Evolutionary conservation across 2,329 filamentous ascomycete species (phyloP).

Genomic region (Aspergillus novofumigatus): DNA sequence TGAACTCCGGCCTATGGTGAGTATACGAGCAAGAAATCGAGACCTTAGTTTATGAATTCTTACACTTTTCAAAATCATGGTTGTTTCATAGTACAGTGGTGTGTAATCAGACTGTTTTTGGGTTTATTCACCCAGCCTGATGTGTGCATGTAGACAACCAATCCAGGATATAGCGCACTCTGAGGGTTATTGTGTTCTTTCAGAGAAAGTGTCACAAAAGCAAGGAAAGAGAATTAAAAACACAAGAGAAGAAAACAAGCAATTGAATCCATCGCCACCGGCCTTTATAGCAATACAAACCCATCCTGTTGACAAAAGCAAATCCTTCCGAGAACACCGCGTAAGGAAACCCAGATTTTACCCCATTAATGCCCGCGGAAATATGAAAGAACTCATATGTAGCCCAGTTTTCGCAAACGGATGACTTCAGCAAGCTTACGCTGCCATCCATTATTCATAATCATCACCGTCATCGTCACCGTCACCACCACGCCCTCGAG

Average conservation of each 20-base stretch:
- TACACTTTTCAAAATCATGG: background rate
- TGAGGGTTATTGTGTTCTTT: background rate
- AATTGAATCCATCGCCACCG: constrained; percentile 21
- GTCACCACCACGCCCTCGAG: constrained; percentile 30
- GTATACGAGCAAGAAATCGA: background rate
- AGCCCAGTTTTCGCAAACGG: background rate
- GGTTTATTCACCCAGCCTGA: background rate
- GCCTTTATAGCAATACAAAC: constrained; percentile 26
- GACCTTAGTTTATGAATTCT: background rate
- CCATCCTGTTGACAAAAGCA: constrained; percentile 13
- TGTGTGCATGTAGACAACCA: background rate
- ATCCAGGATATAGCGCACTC: background rate
- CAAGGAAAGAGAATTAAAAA: constrained; percentile 11
- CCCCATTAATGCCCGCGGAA: constrained; percentile 16
- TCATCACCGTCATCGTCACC: constrained; percentile 31
- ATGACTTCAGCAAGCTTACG: constrained; percentile 1
- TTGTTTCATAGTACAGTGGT: background rate
- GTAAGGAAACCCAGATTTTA: constrained; percentile 17
- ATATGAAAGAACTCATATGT: constrained; percentile 8
- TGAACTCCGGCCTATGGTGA: background rate
- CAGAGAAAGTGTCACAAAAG: constrained; percentile 34
- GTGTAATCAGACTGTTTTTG: background rate
- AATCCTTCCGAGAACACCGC: constrained; percentile 25
- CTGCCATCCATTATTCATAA: constrained; percentile 21
- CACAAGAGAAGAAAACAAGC: constrained; percentile 8